Evolutionary conservation across 176 grass and related monocot genomes (phyloP), one percentile per base, ranked within the genome.

Genomic region (Canna indica): DNA sequence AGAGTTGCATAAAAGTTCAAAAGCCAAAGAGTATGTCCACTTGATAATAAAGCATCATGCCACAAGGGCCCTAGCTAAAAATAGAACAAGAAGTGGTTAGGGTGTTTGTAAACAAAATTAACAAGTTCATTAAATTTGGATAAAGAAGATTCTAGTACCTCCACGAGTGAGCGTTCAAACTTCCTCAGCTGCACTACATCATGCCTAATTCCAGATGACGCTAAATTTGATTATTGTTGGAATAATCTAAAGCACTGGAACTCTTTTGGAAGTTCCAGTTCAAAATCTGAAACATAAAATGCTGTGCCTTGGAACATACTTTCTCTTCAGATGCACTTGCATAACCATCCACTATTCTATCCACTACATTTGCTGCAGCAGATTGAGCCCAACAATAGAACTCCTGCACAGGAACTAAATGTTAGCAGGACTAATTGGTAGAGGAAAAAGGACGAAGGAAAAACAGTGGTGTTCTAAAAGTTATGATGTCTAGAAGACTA

Each of bases 341-440:
- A 85, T 59, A 76, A 48, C 70, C 77, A 78, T 77, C 85, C 67
- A 97, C 73, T 64, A 97, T 77, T 81, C 83, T 83, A 20, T 97
- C 86, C n/a, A 82, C 72, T 0, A 85, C 75, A 67, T 68, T 83
- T 70, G 87, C 83, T 68, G 80, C 81, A 85, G 89, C 84, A 85
- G 82, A 82, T 85, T 90, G 89, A 59, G 88, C 86, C 94, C 94
- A 97, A 77, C 82, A 80, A 83, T 97, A 97, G 80, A 97, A 97
- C 78, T 92, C 84, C 94, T 97, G 73, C 64, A 84, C 30, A 68
- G 27, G 45, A 71, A 36, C 71, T 11, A 71, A 82, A 52, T 58
- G 57, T 42, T 25, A 73, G 25, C 68, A 70, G 15, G n/a, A 50
- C 28, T 20, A 47, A 47, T 17, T 48, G 24, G 28, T 34, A 7